A percentile compares a stretch with the other conserved stretches of the same genome.
phyloP scores from a whole-genome alignment of 345 rosid genomes.

The Orychophragmus violaceus region DNA sequence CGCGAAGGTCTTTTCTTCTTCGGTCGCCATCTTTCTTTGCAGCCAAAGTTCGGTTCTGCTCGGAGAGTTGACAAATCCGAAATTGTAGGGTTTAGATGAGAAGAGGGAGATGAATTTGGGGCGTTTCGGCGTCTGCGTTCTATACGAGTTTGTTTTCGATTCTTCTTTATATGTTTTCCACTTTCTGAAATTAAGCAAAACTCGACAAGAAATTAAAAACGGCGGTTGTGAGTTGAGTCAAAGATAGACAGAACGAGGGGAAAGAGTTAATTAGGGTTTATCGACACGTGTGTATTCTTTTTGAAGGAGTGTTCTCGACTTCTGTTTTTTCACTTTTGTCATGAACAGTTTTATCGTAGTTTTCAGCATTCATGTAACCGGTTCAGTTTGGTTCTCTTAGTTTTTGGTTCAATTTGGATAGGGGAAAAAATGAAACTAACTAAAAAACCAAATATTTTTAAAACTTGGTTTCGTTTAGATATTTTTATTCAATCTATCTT shows the following conservation, averaged over 20 bases:
- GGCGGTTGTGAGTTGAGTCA: background rate
- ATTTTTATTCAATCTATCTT: no score
- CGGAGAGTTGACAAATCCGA: background rate
- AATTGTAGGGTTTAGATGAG: background rate
- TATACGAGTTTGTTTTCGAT: background rate
- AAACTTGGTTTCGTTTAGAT: no score
- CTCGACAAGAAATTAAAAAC: background rate
- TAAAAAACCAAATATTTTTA: no score
- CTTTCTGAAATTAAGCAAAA: background rate
- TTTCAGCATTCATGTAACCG: no score
- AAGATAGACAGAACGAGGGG: background rate
- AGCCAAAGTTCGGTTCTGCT: background rate
- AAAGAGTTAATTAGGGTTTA: background rate
- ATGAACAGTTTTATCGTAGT: no score
- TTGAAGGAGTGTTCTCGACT: no score
- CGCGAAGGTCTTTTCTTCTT: slow-evolving; percentile 16
- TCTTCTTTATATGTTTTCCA: background rate
- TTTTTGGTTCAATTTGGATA: no score
- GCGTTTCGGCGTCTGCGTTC: background rate
- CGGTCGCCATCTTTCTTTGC: background rate
- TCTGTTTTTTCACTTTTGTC: no score
- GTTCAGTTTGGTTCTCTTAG: no score
- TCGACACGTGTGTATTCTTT: background rate
- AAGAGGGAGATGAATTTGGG: background rate
- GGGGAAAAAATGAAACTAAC: no score